These are phyloP conservation scores for Candida neerlandica DNA, from an alignment of 1,139 yeast species.

Conservation along the genomic window DNA sequence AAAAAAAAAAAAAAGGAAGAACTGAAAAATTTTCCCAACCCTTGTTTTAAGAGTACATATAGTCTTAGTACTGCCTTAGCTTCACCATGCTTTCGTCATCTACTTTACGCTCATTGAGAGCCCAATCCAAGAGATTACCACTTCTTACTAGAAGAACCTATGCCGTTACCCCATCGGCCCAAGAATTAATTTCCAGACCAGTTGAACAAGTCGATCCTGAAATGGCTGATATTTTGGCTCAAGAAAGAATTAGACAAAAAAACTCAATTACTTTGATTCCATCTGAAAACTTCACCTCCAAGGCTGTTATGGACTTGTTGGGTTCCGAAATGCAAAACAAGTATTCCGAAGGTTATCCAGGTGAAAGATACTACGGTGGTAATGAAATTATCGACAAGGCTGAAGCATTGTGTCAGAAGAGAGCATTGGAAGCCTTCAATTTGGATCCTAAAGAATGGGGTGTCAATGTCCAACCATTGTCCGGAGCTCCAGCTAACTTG, in stretches of 20 bases:
- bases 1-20: not conserved
- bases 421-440: conserved; percentile 85
- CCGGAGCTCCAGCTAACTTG: conserved; percentile 96
- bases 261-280: conserved; percentile 91
- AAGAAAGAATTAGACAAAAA: conserved; percentile 82
- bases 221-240: conserved; percentile 71
- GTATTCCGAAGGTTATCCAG: conserved; percentile 98
- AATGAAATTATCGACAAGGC: conserved; percentile 92
- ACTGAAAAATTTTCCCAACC: not conserved
- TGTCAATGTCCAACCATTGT: conserved; percentile 89
- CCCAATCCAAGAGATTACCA: conserved; percentile 16
- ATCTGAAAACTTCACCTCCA: conserved; percentile 92
- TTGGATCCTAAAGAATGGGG: conserved; percentile 87
- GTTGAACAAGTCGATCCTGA: conserved; percentile 81
- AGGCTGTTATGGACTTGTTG: conserved; percentile 89
- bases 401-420: conserved; percentile 83
- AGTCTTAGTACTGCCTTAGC: not conserved
- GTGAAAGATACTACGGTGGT: conserved; percentile 97
- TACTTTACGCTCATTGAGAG: conserved; percentile 27
- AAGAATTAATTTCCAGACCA: conserved; percentile 59
- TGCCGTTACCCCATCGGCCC: conserved; percentile 53
- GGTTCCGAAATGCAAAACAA: conserved; percentile 98
- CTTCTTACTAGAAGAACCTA: conserved; percentile 29
- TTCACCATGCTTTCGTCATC: conserved; percentile 20
- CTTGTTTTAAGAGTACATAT: not conserved